Base-by-base conservation (phyloP, 2,329 filamentous ascomycete species). In the Akanthomyces uredinophilus region DNA sequence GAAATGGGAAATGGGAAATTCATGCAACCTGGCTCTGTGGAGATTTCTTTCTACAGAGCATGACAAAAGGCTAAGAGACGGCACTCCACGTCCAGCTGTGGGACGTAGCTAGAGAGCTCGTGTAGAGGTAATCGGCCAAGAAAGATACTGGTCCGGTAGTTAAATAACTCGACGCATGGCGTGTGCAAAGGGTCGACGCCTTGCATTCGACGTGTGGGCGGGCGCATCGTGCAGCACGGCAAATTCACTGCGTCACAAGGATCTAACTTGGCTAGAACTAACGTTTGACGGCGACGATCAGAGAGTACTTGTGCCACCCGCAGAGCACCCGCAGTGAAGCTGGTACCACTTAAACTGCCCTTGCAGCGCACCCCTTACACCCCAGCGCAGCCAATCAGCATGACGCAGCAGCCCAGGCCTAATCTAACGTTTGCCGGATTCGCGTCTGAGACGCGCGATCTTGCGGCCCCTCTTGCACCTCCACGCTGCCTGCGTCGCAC, bases 381-480 rank as follows among this genome's bases (percentile, higher is more conserved):
- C 37, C 10, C 16, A 24, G 5, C 20, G 13, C 43, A 43, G 35
- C 54, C 55, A 56, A 56, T 56, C 37, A 56, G 41, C 41, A 11
- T 47, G 35, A 1, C 3, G 27, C 27, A 32, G 22, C 13, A 11
- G 8, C 13, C 39, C 41, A 46, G 41, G 24, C 13, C 41, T 47
- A 32, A 47, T 56, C 41, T 56, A 29, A 29, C 27, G 27, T 29
- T 29, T 4, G 16, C 41, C 51, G 39, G 51, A 54, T 27, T 56
- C 54, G 54, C 54, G 54, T 56, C 54, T 47, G 39, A 56, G 27
- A 56, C 54, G 54, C 54, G 54, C 54, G 54, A 56, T 56, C 54
- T 37, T 32, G 54, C 54, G 54, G 32, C 7, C 54, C 54, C 54
- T 29, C 27, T 6, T 29, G n/a, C 54, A 35, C 54, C 39, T 46